Conservation (phyloP, 495 filamentous ascomycete species). For the Penicillium simplicissimum region DNA sequence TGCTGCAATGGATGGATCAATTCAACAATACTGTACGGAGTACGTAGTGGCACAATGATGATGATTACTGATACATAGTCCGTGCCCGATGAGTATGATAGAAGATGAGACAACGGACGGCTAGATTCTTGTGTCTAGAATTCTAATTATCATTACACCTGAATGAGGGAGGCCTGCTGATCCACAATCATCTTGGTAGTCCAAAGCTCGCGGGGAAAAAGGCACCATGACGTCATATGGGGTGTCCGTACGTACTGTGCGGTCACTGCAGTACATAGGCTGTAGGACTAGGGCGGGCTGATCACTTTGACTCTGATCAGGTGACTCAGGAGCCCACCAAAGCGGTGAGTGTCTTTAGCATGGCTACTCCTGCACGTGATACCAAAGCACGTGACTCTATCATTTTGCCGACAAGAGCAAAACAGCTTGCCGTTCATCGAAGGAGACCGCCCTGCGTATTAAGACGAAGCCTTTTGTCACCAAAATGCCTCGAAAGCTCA, state of each 20-base stretch:
- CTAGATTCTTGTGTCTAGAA: conserved; percentile 20
- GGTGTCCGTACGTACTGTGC: too few species aligned
- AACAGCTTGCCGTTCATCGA: conserved; percentile 19
- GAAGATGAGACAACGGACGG: conserved; percentile 1
- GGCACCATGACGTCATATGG: conserved; percentile 22
- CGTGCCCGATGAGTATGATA: background rate
- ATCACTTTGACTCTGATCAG: too few species aligned
- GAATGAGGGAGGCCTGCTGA: conserved; percentile 15
- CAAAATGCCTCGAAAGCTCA: conserved; percentile 50
- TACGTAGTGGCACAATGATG: background rate
- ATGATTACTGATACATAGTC: background rate
- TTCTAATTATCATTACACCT: background rate
- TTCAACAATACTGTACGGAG: background rate
- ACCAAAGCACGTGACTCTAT: background rate
- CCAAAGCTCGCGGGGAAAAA: conserved; percentile 2
- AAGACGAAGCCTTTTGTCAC: conserved; percentile 13
- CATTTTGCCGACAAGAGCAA: conserved; percentile 17
- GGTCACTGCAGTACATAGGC: too few species aligned
- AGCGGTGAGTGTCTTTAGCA: background rate
- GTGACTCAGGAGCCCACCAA: background rate
- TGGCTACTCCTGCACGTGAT: background rate
- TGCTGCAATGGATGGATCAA: conserved; percentile 4
- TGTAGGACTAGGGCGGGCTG: too few species aligned
- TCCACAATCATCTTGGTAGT: conserved; percentile 2
- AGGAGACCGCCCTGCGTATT: conserved; percentile 19